Evolutionary conservation across 306 rosid species (phyloP).

Genomic region (Trifolium pratense): DNA sequence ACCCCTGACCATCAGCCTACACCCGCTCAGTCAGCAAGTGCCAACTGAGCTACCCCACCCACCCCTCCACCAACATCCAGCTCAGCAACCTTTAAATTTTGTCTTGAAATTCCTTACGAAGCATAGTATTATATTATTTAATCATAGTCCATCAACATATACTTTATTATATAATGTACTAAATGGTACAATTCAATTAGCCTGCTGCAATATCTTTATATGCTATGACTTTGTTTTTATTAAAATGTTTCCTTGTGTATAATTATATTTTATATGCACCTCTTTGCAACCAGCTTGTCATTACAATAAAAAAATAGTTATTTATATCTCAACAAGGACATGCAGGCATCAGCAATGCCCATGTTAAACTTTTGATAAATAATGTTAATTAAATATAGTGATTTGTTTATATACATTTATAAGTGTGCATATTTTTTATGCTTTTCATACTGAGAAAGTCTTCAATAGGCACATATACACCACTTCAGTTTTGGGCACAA

Average conservation of each 20-base stretch:
- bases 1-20: too few relatives aligned
- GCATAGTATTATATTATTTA: conserved; percentile 39
- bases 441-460: conserved; percentile 34
- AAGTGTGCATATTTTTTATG: conserved; percentile 27
- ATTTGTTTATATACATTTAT: not conserved
- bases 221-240: conserved; percentile 31
- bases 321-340: conserved; percentile 40
- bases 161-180: conserved; percentile 1
- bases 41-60: too few relatives aligned
- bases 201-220: conserved; percentile 31
- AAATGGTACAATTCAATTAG: conserved; percentile 13
- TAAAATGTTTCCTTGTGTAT: conserved; percentile 24
- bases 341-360: conserved; percentile 56
- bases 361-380: conserved; percentile 42
- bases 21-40: too few relatives aligned
- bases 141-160: conserved; percentile 29
- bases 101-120: conserved; percentile 29
- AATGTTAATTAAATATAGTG: not conserved
- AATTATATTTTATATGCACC: conserved; percentile 40
- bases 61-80: too few relatives aligned
- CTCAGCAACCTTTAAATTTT: too few relatives aligned
- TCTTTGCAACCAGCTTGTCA: conserved; percentile 45
- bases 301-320: conserved; percentile 31
- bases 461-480: too few relatives aligned
- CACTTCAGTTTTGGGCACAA: too few relatives aligned